These are phyloP conservation scores for Candida glucosophila DNA, from an alignment of 1,139 yeast species.

Conservation along the genomic window DNA sequence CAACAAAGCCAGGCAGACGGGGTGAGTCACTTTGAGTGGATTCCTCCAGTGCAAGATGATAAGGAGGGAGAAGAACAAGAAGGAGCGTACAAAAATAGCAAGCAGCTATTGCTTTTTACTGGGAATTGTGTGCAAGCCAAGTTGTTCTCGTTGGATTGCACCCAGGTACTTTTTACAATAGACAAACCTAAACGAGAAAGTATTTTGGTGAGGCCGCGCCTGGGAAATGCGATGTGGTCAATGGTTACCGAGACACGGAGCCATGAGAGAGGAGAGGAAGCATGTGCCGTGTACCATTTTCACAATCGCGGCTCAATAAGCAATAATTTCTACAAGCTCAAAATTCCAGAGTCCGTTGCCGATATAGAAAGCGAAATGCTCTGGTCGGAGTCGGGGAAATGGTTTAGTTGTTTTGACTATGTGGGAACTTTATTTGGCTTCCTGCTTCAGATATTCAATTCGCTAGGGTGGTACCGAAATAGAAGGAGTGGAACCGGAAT, in stretches of 20 bases:
- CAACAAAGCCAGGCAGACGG: conserved; percentile 22
- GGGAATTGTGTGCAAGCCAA: conserved; percentile 18
- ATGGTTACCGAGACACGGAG: conserved; percentile 11
- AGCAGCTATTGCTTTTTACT: conserved; percentile 27
- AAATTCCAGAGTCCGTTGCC: conserved; percentile 13
- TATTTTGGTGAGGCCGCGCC: conserved; percentile 12
- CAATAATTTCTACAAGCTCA: conserved; percentile 13
- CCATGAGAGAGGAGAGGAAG: conserved; percentile 3
- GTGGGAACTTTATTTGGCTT: conserved; percentile 21
- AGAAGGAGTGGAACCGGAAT: conserved; percentile 6
- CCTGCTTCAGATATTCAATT: conserved; percentile 18
- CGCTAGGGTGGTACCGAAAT: conserved; percentile 14
- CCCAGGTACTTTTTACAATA: conserved; percentile 23
- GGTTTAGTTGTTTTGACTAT: conserved; percentile 23
- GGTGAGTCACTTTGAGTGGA: conserved; percentile 26
- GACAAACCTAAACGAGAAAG: conserved; percentile 18
- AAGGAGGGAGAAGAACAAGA: conserved; percentile 5
- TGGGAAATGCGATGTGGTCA: conserved; percentile 20
- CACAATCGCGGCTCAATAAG: conserved; percentile 28
- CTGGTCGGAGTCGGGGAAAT: conserved; percentile 30
- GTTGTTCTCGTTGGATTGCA: conserved; percentile 31
- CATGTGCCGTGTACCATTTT: conserved; percentile 25
- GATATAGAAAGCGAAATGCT: conserved; percentile 5
- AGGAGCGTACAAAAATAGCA: conserved; percentile 26
- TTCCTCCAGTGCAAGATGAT: conserved; percentile 14